A percentile compares a stretch with the other conserved stretches of the same genome.
phyloP scores from a whole-genome alignment of 1,284 basidiomycete species.

The Moniliella sp. region DNA sequence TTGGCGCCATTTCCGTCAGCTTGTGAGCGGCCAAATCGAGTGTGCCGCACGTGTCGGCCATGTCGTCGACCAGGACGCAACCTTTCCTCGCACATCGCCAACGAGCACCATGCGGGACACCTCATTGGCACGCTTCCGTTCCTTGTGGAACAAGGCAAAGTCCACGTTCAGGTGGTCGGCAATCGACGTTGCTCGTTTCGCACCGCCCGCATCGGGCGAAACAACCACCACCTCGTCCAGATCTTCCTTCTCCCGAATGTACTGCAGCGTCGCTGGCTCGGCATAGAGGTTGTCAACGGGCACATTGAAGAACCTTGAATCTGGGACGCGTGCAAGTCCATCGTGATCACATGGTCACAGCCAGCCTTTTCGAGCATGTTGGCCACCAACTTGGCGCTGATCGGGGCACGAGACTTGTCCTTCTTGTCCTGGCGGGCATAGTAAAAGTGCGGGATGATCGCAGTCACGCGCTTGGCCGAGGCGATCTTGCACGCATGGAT shows the following conservation, averaged over 20 bases:
- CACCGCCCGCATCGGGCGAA: conserved; percentile 87
- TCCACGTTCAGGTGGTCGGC: conserved; percentile 88
- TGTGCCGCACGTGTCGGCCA: conserved; percentile 86
- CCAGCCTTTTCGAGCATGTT: conserved; percentile 92
- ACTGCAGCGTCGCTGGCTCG: conserved; percentile 25
- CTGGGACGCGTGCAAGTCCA: conserved; percentile 92
- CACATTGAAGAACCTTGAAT: conserved; percentile 99
- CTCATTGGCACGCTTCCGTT: conserved; percentile 37
- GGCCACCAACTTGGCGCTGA: conserved; percentile 90
- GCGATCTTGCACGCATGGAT: conserved; percentile 89
- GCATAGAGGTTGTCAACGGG: conserved; percentile 63
- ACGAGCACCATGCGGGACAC: conserved; percentile 54
- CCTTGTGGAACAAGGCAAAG: conserved; percentile 86
- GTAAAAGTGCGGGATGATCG: conserved; percentile 90
- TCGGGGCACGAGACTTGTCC: conserved; percentile 82
- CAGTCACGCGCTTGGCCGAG: conserved; percentile 82
- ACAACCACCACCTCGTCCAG: conserved; percentile 83
- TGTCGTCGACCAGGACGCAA: conserved; percentile 86
- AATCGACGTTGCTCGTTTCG: conserved; percentile 83
- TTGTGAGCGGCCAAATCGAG: conserved; percentile 67
- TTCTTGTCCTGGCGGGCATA: conserved; percentile 96
- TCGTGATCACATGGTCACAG: conserved; percentile 93
- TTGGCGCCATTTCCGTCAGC: conserved; percentile 70
- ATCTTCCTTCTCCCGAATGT: conserved; percentile 58
- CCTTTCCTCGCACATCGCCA: conserved; percentile 80